Conservation (phyloP, 2,329 filamentous ascomycete genomes). For the Aspergillus melleus region DNA sequence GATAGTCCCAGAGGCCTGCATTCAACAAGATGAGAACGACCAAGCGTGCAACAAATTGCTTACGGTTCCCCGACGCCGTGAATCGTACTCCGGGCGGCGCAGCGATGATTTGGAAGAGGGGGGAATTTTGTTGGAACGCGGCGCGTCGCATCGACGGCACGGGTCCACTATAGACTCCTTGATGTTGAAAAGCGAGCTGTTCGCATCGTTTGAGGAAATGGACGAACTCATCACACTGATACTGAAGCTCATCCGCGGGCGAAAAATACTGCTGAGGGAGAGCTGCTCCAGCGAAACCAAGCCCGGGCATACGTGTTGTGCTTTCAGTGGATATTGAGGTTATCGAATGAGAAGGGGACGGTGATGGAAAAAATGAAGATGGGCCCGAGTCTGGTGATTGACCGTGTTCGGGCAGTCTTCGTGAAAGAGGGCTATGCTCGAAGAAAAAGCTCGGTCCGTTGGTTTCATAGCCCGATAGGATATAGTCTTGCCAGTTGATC, state of each 20-base stretch:
- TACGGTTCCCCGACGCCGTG: conserved; percentile 37
- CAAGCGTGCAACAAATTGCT: conserved; percentile 40
- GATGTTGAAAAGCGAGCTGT: conserved; percentile 34
- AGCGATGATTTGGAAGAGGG: conserved; percentile 34
- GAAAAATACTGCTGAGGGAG: conserved; percentile 9
- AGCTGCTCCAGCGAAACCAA: background rate
- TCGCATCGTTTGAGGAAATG: conserved; percentile 40
- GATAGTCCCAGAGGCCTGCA: conserved; percentile 42
- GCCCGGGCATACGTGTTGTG: background rate
- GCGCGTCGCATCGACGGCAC: conserved; percentile 25
- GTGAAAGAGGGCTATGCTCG: conserved; percentile 22
- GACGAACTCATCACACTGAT: conserved; percentile 41
- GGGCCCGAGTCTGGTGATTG: background rate
- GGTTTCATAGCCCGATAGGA: conserved; percentile 40
- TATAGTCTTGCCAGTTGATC: conserved; percentile 46
- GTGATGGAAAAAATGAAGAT: background rate
- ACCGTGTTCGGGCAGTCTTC: background rate
- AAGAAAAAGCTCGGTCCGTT: conserved; percentile 37
- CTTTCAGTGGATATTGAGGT: background rate
- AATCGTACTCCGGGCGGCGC: conserved; percentile 34
- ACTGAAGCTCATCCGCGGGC: conserved; percentile 31
- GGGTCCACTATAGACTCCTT: conserved; percentile 15
- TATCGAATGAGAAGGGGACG: conserved; percentile 1
- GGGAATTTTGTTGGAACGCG: conserved; percentile 31
- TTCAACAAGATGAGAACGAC: conserved; percentile 40